A percentile compares a stretch with the other conserved stretches of the same genome.
Conservation (phyloP, 2,329 filamentous ascomycete species). For the Myriosclerotinia scirpicola region DNA sequence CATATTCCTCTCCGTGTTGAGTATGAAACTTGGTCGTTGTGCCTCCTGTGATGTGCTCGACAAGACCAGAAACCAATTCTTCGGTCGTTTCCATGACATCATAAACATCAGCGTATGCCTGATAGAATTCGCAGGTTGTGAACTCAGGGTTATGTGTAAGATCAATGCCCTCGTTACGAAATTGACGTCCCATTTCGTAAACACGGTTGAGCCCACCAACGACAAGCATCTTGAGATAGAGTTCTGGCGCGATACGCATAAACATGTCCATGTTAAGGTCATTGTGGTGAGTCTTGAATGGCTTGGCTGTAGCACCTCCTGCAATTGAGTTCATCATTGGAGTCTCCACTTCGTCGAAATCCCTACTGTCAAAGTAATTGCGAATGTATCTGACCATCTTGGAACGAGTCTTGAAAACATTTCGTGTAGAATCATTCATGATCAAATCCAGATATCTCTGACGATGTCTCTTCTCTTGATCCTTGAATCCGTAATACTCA, state of each 20-base stretch:
- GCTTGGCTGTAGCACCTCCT: slow-evolving; percentile 91
- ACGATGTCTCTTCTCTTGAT: slow-evolving; percentile 89
- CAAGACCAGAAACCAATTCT: slow-evolving; percentile 84
- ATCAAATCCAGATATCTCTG: slow-evolving; percentile 94
- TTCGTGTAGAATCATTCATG: slow-evolving; percentile 81
- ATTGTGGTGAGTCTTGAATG: slow-evolving; percentile 95
- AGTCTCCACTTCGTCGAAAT: slow-evolving; percentile 94
- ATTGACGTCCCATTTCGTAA: slow-evolving; percentile 93
- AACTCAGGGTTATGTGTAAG: slow-evolving; percentile 98
- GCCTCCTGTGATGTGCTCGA: slow-evolving; percentile 83
- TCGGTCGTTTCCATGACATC: slow-evolving; percentile 91
- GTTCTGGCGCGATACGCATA: slow-evolving; percentile 90
- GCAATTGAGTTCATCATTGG: slow-evolving; percentile 97
- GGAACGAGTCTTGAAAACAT: slow-evolving; percentile 80
- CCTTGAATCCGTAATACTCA: slow-evolving; percentile 92
- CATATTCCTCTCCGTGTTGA: slow-evolving; percentile 79
- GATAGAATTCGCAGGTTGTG: slow-evolving; percentile 96
- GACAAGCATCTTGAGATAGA: slow-evolving; percentile 93
- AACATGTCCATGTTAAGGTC: slow-evolving; percentile 93
- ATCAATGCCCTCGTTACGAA: slow-evolving; percentile 90
- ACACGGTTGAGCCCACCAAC: slow-evolving; percentile 93
- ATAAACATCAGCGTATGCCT: slow-evolving; percentile 88
- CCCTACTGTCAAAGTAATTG: slow-evolving; percentile 78
- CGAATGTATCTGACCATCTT: slow-evolving; percentile 90
- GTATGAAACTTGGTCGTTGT: slow-evolving; percentile 86